phyloP scores from a whole-genome alignment of 257 asterid species.

The Solanum clarkiae region DNA sequence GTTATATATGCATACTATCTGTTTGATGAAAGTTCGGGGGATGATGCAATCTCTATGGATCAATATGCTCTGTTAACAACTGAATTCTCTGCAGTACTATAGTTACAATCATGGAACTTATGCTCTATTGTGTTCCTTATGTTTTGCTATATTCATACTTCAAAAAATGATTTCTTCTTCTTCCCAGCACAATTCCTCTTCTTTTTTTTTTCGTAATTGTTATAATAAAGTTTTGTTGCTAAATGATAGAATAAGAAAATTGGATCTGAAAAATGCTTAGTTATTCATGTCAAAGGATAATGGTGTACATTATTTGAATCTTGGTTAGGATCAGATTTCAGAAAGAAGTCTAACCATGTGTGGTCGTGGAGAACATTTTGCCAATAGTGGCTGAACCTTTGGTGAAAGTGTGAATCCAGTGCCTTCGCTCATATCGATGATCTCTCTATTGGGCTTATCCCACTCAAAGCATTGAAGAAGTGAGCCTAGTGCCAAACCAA shows the following conservation, averaged over 20 bases:
- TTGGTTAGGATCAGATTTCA: slow-evolving; percentile 3
- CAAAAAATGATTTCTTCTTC: not conserved
- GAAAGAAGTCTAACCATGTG: slow-evolving; percentile 13
- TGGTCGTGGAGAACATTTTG: slow-evolving; percentile 36
- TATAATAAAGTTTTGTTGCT: not conserved
- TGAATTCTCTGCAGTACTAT: not conserved
- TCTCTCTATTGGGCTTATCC: slow-evolving; percentile 20
- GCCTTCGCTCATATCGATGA: slow-evolving; percentile 34
- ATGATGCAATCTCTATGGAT: not conserved
- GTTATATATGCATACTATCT: not conserved
- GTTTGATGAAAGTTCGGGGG: not conserved
- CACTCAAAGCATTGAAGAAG: slow-evolving; percentile 70
- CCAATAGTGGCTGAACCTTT: slow-evolving; percentile 37
- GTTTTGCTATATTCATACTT: not conserved
- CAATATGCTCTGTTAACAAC: not conserved
- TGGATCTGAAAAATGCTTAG: not conserved
- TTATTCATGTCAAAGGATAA: not conserved
- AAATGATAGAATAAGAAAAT: not conserved
- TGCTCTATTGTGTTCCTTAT: not conserved
- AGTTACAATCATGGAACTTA: not conserved
- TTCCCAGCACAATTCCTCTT: not conserved
- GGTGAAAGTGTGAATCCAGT: slow-evolving; percentile 30
- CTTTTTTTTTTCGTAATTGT: not conserved
- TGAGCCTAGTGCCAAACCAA: slow-evolving; percentile 42
- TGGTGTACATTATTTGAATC: not conserved